Conservation (phyloP, 169 alveolate species). For the Plasmodium berghei region DNA sequence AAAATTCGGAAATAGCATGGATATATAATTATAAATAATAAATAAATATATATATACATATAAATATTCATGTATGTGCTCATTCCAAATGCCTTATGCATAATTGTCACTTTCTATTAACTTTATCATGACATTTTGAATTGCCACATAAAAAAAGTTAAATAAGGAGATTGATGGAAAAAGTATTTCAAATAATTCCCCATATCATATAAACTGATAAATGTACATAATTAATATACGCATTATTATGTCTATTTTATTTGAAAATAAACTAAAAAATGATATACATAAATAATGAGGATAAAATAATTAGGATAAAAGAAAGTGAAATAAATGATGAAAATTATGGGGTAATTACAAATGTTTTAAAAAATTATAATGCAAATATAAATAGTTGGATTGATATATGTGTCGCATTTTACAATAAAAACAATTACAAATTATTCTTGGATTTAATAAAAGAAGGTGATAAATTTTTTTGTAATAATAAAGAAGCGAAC, state of each 20-base stretch:
- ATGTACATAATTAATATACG: too few species aligned
- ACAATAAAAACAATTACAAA: conserved; percentile 45
- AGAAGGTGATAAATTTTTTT: conserved; percentile 47
- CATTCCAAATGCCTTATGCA: too few species aligned
- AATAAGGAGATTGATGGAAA: too few species aligned
- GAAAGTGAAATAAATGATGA: conserved; percentile 70
- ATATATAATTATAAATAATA: too few species aligned
- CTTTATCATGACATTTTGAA: too few species aligned
- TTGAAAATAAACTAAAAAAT: background rate
- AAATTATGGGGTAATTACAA: conserved; percentile 35
- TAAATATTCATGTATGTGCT: too few species aligned
- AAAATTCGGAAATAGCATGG: too few species aligned
- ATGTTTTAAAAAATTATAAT: conserved; percentile 28
- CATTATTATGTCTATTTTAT: background rate
- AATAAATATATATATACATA: too few species aligned
- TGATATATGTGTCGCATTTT: conserved; percentile 23
- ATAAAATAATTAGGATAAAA: conserved; percentile 17
- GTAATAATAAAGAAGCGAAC: background rate
- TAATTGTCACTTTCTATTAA: too few species aligned
- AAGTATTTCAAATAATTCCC: too few species aligned
- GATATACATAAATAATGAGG: conserved; percentile 37
- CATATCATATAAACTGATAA: too few species aligned
- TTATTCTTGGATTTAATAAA: conserved; percentile 52
- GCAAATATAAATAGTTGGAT: conserved; percentile 46
- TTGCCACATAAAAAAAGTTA: too few species aligned